phyloP scores from a whole-genome alignment of 2,329 filamentous ascomycete species.

The Colletotrichum graminicola region DNA sequence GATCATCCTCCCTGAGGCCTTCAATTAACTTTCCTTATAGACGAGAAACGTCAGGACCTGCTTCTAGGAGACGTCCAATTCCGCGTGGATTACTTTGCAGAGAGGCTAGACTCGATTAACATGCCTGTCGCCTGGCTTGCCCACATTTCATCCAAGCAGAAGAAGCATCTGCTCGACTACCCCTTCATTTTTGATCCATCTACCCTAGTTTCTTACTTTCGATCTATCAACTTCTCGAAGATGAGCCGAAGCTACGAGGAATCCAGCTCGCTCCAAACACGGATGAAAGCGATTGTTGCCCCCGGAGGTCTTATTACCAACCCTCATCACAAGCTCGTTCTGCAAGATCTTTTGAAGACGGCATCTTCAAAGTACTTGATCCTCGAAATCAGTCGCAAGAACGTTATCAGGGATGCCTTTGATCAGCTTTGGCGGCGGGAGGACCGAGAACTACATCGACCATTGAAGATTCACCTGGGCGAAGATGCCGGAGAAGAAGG shows the following conservation, averaged over 20 bases:
- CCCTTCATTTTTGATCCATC: conserved; percentile 83
- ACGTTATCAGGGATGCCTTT: conserved; percentile 79
- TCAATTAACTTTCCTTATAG: conserved; percentile 51
- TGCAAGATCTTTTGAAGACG: conserved; percentile 73
- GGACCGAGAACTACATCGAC: conserved; percentile 82
- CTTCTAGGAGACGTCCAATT: conserved; percentile 78
- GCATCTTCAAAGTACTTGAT: conserved; percentile 79
- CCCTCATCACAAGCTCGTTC: conserved; percentile 68
- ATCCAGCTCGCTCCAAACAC: conserved; percentile 68
- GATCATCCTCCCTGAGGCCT: background rate
- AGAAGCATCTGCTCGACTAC: conserved; percentile 81
- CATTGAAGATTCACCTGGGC: conserved; percentile 89
- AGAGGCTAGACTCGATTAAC: conserved; percentile 79
- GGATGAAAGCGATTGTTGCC: conserved; percentile 68
- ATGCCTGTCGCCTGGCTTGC: conserved; percentile 80
- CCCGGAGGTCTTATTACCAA: conserved; percentile 68
- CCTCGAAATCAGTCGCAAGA: conserved; percentile 74
- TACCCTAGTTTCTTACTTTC: conserved; percentile 84
- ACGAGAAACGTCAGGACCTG: conserved; percentile 72
- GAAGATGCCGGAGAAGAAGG: conserved; percentile 88
- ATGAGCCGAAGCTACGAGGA: conserved; percentile 87
- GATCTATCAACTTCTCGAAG: conserved; percentile 85
- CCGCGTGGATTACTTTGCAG: conserved; percentile 79
- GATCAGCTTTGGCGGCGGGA: conserved; percentile 92
- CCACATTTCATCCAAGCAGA: conserved; percentile 71